Conservation (phyloP, 495 filamentous ascomycete genomes). For the Penicillium subrubescens region DNA sequence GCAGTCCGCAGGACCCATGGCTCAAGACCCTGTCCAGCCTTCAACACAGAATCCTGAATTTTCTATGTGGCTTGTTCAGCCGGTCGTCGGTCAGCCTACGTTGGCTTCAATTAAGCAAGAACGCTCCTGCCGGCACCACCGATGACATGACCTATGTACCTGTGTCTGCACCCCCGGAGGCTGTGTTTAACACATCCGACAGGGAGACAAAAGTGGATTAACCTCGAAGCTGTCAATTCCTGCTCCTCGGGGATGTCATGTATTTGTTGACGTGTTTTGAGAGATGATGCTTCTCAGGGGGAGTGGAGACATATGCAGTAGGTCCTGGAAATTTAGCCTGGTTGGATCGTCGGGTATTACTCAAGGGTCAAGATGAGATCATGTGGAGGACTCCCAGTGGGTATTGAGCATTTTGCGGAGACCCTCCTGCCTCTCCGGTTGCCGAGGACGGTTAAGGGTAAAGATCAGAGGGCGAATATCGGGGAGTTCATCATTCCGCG, state of each 20-base stretch:
- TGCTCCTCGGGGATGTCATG: not conserved
- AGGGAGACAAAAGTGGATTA: not conserved
- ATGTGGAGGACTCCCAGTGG: slow-evolving; percentile 3
- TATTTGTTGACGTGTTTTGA: not conserved
- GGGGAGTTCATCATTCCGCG: not conserved
- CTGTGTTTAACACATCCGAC: not conserved
- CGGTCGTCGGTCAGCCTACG: no score
- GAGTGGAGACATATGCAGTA: not conserved
- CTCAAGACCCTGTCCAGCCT: not conserved
- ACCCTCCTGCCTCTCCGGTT: not conserved
- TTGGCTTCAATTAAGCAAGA: not conserved
- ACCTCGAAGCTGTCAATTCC: not conserved
- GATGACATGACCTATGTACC: not conserved
- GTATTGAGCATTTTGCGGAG: not conserved
- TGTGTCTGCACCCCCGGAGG: not conserved
- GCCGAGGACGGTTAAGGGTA: no score
- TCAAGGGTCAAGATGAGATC: slow-evolving; percentile 2
- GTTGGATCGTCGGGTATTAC: not conserved
- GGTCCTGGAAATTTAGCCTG: not conserved
- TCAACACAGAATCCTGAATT: not conserved
- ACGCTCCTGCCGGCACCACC: not conserved
- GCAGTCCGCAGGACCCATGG: not conserved
- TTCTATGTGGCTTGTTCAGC: not conserved
- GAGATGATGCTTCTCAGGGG: not conserved
- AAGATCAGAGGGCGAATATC: no score